Percentiles rank a stretch among this genome's conserved stretches.
phyloP scores from a whole-genome alignment of 345 rosid species.

The Camelina neglecta region DNA sequence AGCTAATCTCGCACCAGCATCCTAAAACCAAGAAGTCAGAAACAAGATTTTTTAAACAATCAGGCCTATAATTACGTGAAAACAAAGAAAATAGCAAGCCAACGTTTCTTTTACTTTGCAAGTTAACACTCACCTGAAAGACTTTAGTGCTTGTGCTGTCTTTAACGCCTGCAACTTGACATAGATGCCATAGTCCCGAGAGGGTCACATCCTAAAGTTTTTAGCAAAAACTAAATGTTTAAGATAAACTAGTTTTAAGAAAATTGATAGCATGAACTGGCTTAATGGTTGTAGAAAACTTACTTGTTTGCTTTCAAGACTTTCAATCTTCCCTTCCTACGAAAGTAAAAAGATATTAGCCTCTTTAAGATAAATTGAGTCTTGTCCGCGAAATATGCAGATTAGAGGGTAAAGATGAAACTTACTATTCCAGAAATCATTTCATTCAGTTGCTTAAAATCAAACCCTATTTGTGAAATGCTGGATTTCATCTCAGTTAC shows the following conservation, averaged over 20 bases:
- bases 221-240: conserved; percentile 14
- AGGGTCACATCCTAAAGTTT: conserved; percentile 67
- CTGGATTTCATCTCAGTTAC: conserved; percentile 70
- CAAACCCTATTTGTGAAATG: conserved; percentile 80
- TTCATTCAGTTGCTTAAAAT: conserved; percentile 64
- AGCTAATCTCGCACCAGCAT: conserved; percentile 54
- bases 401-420: conserved; percentile 30
- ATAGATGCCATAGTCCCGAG: conserved; percentile 77
- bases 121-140: conserved; percentile 54
- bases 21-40: conserved; percentile 49
- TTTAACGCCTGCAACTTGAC: conserved; percentile 71
- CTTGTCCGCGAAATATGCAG: neutral
- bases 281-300: conserved; percentile 16
- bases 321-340: conserved; percentile 83
- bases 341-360: conserved; percentile 16
- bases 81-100: neutral
- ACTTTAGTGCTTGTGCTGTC: conserved; percentile 49
- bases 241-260: neutral
- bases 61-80: neutral
- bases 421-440: conserved; percentile 88
- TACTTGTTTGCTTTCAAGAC: conserved; percentile 85
- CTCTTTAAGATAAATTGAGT: neutral
- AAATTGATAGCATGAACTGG: neutral
- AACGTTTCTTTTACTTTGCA: conserved; percentile 1
- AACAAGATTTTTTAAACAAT: conserved; percentile 5